Evolutionary conservation across 768 basidiomycete species (phyloP).

Genomic region (Agrocybe pediades): DNA sequence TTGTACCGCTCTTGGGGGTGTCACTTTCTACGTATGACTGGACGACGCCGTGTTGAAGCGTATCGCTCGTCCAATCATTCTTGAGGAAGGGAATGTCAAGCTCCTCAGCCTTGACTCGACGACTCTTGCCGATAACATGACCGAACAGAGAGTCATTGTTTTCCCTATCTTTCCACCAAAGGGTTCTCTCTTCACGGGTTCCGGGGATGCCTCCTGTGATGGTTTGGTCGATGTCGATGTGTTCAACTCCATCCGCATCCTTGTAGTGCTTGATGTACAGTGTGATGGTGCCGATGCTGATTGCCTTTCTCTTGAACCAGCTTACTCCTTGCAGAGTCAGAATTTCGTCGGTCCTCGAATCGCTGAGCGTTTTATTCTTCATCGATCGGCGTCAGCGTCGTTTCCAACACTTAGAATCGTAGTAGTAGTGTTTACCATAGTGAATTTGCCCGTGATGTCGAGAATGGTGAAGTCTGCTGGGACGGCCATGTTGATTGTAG

Average conservation of each 20-base stretch:
- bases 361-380: slow-evolving; percentile 73
- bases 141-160: slow-evolving; percentile 68
- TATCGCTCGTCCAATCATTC: slow-evolving; percentile 48
- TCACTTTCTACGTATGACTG: slow-evolving; percentile 57
- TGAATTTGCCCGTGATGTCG: slow-evolving; percentile 62
- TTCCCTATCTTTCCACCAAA: slow-evolving; percentile 56
- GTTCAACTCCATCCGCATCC: slow-evolving; percentile 59
- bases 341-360: slow-evolving; percentile 56
- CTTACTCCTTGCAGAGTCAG: slow-evolving; percentile 71
- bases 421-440: slow-evolving; percentile 45
- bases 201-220: slow-evolving; percentile 64
- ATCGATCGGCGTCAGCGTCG: background rate
- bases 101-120: slow-evolving; percentile 47
- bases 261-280: slow-evolving; percentile 66
- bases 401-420: slow-evolving; percentile 11
- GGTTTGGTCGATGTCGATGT: slow-evolving; percentile 67
- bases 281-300: slow-evolving; percentile 56
- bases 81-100: slow-evolving; percentile 50
- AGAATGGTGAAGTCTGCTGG: slow-evolving; percentile 61
- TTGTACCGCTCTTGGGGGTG: slow-evolving; percentile 57
- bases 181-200: slow-evolving; percentile 54
- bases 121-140: slow-evolving; percentile 50
- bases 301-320: slow-evolving; percentile 71
- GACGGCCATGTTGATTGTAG: slow-evolving; percentile 67
- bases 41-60: slow-evolving; percentile 45